A percentile compares a stretch with the other conserved stretches of the same genome.
Evolutionary conservation across 768 basidiomycete genomes (phyloP).

Genomic region (Auriscalpium vulgare): DNA sequence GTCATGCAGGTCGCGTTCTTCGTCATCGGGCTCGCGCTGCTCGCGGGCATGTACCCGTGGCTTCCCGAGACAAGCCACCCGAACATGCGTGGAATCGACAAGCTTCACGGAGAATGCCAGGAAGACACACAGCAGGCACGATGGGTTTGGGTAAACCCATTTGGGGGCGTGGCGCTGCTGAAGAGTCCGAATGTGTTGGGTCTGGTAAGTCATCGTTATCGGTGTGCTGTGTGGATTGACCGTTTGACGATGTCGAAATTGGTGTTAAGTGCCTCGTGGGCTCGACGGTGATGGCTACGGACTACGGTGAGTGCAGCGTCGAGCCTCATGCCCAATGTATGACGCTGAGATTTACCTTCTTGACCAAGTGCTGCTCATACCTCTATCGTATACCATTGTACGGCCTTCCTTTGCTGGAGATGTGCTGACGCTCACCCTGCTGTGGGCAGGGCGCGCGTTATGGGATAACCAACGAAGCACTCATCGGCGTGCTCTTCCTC

Average conservation of each 20-base stretch:
- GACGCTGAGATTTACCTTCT: no score
- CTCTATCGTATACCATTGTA: slow-evolving; percentile 62
- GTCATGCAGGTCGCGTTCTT: slow-evolving; percentile 43
- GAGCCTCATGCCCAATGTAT: no score
- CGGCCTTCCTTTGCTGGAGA: slow-evolving; percentile 11
- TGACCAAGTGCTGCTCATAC: slow-evolving; percentile 37
- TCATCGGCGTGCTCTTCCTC: slow-evolving; percentile 53
- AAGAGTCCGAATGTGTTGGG: slow-evolving; percentile 52
- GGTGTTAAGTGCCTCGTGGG: slow-evolving; percentile 37
- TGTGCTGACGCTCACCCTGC: neutral
- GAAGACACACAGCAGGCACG: neutral
- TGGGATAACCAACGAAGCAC: slow-evolving; percentile 44
- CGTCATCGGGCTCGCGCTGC: slow-evolving; percentile 29
- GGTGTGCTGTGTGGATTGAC: neutral
- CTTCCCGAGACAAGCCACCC: slow-evolving; percentile 70
- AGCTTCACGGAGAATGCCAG: slow-evolving; percentile 16
- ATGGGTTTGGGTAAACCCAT: slow-evolving; percentile 51
- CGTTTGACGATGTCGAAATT: slow-evolving; percentile 4
- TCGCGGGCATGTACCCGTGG: slow-evolving; percentile 32
- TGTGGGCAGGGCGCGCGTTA: slow-evolving; percentile 45
- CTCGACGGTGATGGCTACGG: slow-evolving; percentile 19
- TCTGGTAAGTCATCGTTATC: slow-evolving; percentile 33
- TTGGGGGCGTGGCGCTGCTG: slow-evolving; percentile 41
- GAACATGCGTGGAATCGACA: slow-evolving; percentile 45
- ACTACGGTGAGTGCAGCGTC: slow-evolving; percentile 25